Evolutionary conservation across 495 filamentous ascomycete species (phyloP).

Genomic region (Penicillium desertorum): DNA sequence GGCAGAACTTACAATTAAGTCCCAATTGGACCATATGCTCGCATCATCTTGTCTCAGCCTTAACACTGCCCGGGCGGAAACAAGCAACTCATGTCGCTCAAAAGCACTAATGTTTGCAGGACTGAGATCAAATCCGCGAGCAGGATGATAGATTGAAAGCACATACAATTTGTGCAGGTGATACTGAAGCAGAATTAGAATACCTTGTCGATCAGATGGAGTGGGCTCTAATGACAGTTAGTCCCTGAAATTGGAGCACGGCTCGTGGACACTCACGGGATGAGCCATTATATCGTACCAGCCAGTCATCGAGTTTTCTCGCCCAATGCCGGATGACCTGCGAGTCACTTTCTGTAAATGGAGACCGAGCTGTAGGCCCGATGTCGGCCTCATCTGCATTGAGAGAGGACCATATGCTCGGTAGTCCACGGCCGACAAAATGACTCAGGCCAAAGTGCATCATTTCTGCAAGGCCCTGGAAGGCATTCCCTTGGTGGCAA

Average conservation of each 20-base stretch:
- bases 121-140: slow-evolving; percentile 44
- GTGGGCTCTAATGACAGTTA: slow-evolving; percentile 24
- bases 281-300: slow-evolving; percentile 38
- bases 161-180: slow-evolving; percentile 45
- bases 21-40: slow-evolving; percentile 47
- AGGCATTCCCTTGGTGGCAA: slow-evolving; percentile 32
- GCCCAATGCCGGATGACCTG: slow-evolving; percentile 42
- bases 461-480: slow-evolving; percentile 40
- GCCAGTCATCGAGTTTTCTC: slow-evolving; percentile 39
- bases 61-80: slow-evolving; percentile 40
- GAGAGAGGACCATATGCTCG: slow-evolving; percentile 43
- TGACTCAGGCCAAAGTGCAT: slow-evolving; percentile 44
- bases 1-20: slow-evolving; percentile 31
- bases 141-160: slow-evolving; percentile 46
- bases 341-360: slow-evolving; percentile 37
- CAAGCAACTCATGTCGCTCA: slow-evolving; percentile 39
- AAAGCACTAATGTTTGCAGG: slow-evolving; percentile 35
- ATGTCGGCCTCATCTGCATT: slow-evolving; percentile 22
- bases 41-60: slow-evolving; percentile 39
- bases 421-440: slow-evolving; percentile 41
- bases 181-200: slow-evolving; percentile 42
- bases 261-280: slow-evolving; percentile 25
- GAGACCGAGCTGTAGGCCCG: slow-evolving; percentile 14
- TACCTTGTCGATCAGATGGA: slow-evolving; percentile 39
- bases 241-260: no score